A percentile compares a stretch with the other conserved stretches of the same genome.
These are phyloP conservation scores for Trypanosoma caninum DNA, from an alignment of 208 protist genomes.

Conservation along the genomic window DNA sequence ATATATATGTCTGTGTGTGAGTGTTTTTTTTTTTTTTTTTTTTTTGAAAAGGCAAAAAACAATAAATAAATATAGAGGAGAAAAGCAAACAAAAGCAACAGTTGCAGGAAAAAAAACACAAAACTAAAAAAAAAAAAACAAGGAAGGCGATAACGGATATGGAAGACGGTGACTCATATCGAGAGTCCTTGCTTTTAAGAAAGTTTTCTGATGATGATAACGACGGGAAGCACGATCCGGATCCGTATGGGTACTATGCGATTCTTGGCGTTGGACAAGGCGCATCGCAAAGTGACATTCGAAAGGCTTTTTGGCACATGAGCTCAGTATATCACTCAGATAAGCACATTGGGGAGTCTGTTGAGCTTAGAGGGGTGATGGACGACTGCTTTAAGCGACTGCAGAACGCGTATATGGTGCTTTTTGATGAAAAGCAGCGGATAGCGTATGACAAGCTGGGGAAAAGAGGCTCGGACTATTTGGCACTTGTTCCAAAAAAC, in stretches of 20 bases:
- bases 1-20: neutral
- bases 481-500: conserved; percentile 56
- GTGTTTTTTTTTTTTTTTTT: conserved; percentile 14
- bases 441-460: conserved; percentile 77
- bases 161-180: too few relatives aligned
- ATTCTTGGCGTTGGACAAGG: conserved; percentile 47
- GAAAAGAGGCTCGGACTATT: conserved; percentile 32
- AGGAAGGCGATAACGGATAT: neutral
- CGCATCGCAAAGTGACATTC: conserved; percentile 62
- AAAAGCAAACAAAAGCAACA: neutral
- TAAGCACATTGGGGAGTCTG: conserved; percentile 51
- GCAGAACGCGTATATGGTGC: conserved; percentile 72
- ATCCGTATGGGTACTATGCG: conserved; percentile 79
- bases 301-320: conserved; percentile 70
- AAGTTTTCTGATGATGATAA: too few relatives aligned
- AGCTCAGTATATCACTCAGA: conserved; percentile 87
- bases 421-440: conserved; percentile 67
- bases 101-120: neutral
- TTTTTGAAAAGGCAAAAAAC: too few relatives aligned
- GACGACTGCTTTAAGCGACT: conserved; percentile 77
- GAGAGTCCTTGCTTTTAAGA: too few relatives aligned
- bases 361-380: conserved; percentile 55
- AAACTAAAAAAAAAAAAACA: neutral
- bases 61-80: neutral
- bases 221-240: conserved; percentile 4